phyloP scores from a whole-genome alignment of 179 eudicot species.

The Nepenthes alata region DNA sequence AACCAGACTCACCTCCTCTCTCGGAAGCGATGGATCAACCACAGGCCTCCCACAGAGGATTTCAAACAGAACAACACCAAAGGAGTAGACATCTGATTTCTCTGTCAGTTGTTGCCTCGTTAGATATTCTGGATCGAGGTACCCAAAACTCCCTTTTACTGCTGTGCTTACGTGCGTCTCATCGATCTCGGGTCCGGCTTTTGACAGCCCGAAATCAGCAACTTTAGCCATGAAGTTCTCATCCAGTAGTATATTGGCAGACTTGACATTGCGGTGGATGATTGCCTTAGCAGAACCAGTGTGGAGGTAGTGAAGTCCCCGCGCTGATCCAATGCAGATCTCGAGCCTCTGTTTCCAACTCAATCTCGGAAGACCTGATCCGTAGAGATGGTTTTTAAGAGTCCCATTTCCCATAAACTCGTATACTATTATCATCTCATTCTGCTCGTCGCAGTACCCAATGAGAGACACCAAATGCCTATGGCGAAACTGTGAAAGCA shows the following conservation, averaged over 20 bases:
- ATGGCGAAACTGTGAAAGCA: conserved; percentile 42
- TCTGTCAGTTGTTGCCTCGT: conserved; percentile 34
- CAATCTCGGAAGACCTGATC: conserved; percentile 19
- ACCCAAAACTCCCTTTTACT: conserved; percentile 51
- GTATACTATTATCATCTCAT: conserved; percentile 43
- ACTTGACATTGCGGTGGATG: conserved; percentile 51
- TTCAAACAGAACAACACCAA: conserved; percentile 43
- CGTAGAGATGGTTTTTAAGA: conserved; percentile 36
- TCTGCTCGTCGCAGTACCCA: conserved; percentile 42
- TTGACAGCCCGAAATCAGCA: conserved; percentile 49
- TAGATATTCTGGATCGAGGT: conserved; percentile 46
- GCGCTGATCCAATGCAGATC: conserved; percentile 46
- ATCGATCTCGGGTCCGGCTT: conserved; percentile 32
- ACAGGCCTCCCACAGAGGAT: conserved; percentile 46
- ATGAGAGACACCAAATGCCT: conserved; percentile 45
- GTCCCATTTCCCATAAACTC: conserved; percentile 54
- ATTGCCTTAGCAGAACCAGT: conserved; percentile 38
- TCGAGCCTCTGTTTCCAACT: conserved; percentile 48
- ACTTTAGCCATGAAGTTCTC: conserved; percentile 41
- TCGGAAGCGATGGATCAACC: conserved; percentile 34
- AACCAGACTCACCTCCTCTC: conserved; percentile 38
- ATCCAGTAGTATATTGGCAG: conserved; percentile 43
- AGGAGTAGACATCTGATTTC: conserved; percentile 55
- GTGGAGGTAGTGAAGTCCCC: conserved; percentile 49
- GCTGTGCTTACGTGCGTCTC: conserved; percentile 47